These are phyloP conservation scores for Didymella glomerata DNA, from an alignment of 2,329 filamentous ascomycete species.

Conservation along the genomic window DNA sequence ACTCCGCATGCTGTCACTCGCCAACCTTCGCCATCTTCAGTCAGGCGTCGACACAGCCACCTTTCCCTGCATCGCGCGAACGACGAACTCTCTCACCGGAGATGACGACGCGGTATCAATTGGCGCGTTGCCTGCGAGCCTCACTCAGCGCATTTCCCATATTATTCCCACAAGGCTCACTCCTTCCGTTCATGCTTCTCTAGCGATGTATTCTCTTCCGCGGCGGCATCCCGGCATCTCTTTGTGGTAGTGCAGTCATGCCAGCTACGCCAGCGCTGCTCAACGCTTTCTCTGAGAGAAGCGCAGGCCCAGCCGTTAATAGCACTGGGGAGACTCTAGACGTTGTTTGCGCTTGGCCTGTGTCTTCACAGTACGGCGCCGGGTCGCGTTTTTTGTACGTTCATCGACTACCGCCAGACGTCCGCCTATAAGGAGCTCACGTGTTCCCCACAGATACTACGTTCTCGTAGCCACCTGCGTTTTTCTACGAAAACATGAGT, in stretches of 20 bases:
- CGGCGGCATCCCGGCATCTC: constrained; percentile 18
- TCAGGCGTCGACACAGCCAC: constrained; percentile 21
- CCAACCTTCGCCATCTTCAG: neutral
- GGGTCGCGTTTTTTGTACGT: constrained; percentile 61
- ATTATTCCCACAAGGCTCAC: constrained; percentile 20
- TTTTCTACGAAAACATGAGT: constrained; percentile 67
- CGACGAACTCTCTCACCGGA: constrained; percentile 30
- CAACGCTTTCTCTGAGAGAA: constrained; percentile 4
- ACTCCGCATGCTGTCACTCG: constrained; percentile 13
- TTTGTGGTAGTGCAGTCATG: constrained; percentile 42
- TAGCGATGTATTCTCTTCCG: constrained; percentile 14
- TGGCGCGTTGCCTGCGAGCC: constrained; percentile 20
- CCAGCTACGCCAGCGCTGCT: constrained; percentile 40
- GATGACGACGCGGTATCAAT: constrained; percentile 15
- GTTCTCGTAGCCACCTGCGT: constrained; percentile 70
- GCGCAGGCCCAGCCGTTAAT: constrained; percentile 27
- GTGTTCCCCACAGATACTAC: constrained; percentile 63
- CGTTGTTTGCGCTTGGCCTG: constrained; percentile 66
- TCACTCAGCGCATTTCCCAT: constrained; percentile 23
- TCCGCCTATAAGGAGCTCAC: constrained; percentile 22
- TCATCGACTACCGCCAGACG: neutral
- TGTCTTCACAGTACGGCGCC: constrained; percentile 66
- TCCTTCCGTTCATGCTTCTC: constrained; percentile 6
- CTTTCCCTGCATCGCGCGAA: constrained; percentile 15
- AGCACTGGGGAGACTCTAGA: constrained; percentile 44